Evolutionary conservation across 352 stramenopile species (phyloP), one percentile per base, ranked within the genome.

Genomic region (Globisporangium radiosum): DNA sequence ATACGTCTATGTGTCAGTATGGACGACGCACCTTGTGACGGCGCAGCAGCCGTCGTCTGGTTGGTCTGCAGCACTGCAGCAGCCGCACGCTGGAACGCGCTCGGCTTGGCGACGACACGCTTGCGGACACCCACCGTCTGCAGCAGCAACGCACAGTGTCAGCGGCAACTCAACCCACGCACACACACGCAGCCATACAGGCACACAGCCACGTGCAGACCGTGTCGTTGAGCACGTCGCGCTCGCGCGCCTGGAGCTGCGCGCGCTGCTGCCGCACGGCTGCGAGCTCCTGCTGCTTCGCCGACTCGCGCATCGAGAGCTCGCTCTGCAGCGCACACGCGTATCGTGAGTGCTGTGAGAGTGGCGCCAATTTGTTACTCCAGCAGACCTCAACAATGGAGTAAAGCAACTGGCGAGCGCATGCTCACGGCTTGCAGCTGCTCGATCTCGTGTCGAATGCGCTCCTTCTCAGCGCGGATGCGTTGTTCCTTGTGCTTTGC

Each of bases 401-500:
- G 25, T 3, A 33, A 25, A 33, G 25, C 25, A 33, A 33, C 25
- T 33, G 25, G 25, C 25, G 25, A 33, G 40, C 40, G 11, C 11
- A 13, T 13, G 40, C 40, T 44, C 48, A 88, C 80, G 38, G 64
- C 72, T 8, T 75, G 69, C 19, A 86, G 53, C 40, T 78, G 60
- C 50, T 71, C 66, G 7, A 88, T 68, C 44, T 87, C 78, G 52
- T 65, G 63, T 19, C 78, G 78, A 47, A 90, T 67, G 42, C 75
- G 78, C 66, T 85, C 78, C 58, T 87, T 88, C 71, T 90, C 80
- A 11, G 64, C 76, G 15, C 71, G 73, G n/a, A 88, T 61, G n/a
- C 69, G 64, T 55, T 88, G 72, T 54, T 90, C 80, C 60, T 72
- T 76, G 45, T 85, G 74, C 59, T 90, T 90, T 25, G 74, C 65